These are phyloP conservation scores for Cutaneotrichosporon cavernicola DNA, from an alignment of 1,284 basidiomycete genomes.

Conservation along the genomic window DNA sequence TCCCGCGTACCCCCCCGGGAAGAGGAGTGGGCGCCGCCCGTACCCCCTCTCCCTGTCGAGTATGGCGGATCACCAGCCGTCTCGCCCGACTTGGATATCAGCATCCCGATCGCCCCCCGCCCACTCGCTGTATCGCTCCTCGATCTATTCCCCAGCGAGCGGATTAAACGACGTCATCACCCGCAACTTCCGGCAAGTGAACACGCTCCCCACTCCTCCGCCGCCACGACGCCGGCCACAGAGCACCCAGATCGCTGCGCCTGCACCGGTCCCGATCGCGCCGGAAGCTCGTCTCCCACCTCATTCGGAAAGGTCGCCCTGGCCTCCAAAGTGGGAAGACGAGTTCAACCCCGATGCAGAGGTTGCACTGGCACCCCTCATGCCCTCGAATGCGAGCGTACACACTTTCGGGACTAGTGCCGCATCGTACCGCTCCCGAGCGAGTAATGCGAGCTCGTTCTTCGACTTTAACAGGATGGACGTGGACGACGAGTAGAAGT, in stretches of 20 bases:
- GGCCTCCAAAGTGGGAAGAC: constrained; percentile 7
- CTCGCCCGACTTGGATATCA: background rate
- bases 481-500: background rate
- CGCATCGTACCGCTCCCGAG: background rate
- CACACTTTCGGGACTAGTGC: constrained; percentile 7
- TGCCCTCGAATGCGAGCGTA: constrained; percentile 4
- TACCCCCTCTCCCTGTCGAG: background rate
- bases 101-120: background rate
- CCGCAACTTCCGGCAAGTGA: background rate
- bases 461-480: constrained; percentile 1
- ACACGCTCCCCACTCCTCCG: background rate
- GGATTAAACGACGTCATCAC: constrained; percentile 2
- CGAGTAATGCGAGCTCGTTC: background rate
- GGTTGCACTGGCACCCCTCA: background rate
- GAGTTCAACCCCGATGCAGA: background rate
- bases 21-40: background rate
- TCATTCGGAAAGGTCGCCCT: background rate
- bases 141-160: background rate
- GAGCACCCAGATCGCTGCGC: background rate
- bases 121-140: background rate
- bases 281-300: background rate
- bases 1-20: background rate
- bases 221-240: background rate
- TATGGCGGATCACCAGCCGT: background rate
- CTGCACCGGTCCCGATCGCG: background rate